Base-by-base conservation (phyloP, 2,329 filamentous ascomycete genomes). In the Calonectria ilicicola region DNA sequence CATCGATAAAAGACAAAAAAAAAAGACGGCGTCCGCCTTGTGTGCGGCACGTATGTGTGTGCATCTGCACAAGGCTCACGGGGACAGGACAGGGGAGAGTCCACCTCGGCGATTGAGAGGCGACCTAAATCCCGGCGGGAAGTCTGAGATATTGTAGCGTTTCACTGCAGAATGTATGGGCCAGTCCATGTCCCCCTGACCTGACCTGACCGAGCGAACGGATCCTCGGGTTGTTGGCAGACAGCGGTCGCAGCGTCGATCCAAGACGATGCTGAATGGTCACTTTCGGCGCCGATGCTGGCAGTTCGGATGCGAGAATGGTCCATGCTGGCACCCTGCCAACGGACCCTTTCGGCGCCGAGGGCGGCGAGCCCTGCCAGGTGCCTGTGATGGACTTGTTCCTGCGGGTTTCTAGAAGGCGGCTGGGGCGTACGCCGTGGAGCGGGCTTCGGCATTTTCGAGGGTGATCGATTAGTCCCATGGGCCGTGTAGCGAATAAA, bases 381-480 rank as follows among this genome's bases (percentile, higher is more conserved):
- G 21, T 38, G 32, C 29, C 32, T 23, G 27, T 21, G 23, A 7
- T 17, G 23, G 1, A 7, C 29, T 32, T 19, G 27, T 73, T 72
- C 77, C 76, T 71, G 70, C 72, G 69, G 67, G 46, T 72, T 78
- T 79, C 76, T 75, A 76, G 77, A 79, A 78, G 70, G 65, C 19
- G 53, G n/a, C 21, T 21, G 35, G 53, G 46, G 51, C 29, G 68
- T 9, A 23, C 32, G 27, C 21, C 27, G 27, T 32, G 40, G 51
- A 32, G 67, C 67, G 74, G 69, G 65, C 21, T 73, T 75, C 72
- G 74, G 74, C 67, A 67, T 72, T 58, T 1, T 56, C n/a, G n/a
- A 46, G 29, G 27, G 12, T 42, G 44, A 63, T 47, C 42, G 58
- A 71, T 71, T 49, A 46, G 53, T 71, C 42, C 46, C 67, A 32